Evolutionary conservation across 2,329 filamentous ascomycete species (phyloP), one percentile per base, ranked within the genome.

Genomic region (Sclerotinia glacialis): DNA sequence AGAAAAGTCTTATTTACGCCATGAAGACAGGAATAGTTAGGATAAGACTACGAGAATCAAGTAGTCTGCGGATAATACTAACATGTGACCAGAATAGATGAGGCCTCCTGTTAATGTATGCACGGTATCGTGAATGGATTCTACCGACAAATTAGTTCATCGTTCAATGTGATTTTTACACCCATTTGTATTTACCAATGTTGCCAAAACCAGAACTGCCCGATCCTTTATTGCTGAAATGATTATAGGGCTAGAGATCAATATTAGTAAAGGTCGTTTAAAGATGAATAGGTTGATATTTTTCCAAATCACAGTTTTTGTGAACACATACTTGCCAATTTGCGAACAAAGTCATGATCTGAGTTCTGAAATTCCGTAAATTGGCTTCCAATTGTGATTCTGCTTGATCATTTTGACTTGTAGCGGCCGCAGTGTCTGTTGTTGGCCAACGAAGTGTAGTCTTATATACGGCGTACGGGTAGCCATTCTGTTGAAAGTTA

Each of bases 111-210:
- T 31, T 8, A 47, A 44, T 6, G 40, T 37, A 23, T 67, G 65
- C 12, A 67, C 50, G 18, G 42, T 50, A 46, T 67, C 60, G 34
- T 67, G 65, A 55, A 64, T 64, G 2, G 65, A 67, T 64, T 67
- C 65, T 67, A 18, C 23, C 21, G 18, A 50, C 31, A 12, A 55
- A 40, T 64, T 49, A 61, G 16, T n/a, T 34, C 16, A 42, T n/a
- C 9, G 14, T 49, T 14, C 11, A 21, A 49, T 26, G 11, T 5
- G 6, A 21, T 2, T 9, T 26, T 49, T 6, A 4, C 37, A 14
- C 14, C 6, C 5, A 2, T 2, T 16, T 49, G 8, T 37, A 16
- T 31, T 49, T 52, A 67, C 65, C 65, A 28, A 67, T 9, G 47
- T 64, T 67, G 5, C 65, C 65, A 9, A 40, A 52, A 5, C 59